A percentile compares a stretch with the other conserved stretches of the same genome.
Conservation (phyloP, 139 green algal species). For the Coelastrella sp. region DNA sequence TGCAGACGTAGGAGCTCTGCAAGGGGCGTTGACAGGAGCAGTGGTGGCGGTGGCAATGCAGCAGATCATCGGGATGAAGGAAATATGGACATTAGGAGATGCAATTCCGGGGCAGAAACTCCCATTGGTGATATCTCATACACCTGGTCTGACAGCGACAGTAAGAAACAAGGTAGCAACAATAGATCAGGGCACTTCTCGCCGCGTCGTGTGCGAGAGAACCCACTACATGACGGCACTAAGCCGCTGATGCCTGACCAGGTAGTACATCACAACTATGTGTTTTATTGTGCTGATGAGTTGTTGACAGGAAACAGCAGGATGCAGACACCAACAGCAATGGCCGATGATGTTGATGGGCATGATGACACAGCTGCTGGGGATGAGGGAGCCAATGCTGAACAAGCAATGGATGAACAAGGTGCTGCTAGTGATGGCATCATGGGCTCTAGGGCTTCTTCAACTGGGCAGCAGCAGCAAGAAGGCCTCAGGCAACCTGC, state of each 20-base stretch:
- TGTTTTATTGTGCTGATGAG: not conserved
- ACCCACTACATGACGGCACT: not conserved
- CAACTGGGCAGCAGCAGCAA: no score
- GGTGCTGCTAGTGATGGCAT: no score
- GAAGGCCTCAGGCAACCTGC: no score
- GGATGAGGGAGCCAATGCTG: no score
- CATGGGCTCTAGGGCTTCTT: no score
- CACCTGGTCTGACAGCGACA: not conserved
- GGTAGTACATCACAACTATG: not conserved
- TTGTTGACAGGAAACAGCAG: not conserved
- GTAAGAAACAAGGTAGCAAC: not conserved
- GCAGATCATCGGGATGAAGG: not conserved
- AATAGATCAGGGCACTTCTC: not conserved
- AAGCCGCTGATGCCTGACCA: not conserved
- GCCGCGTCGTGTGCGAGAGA: not conserved
- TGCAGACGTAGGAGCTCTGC: no score
- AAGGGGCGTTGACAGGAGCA: no score
- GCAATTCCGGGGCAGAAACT: not conserved
- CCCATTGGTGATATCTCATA: not conserved
- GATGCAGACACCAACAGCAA: no score
- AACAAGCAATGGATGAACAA: no score
- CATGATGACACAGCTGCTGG: no score
- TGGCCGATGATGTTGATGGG: no score
- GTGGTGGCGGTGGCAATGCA: not conserved
- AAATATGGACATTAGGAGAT: no score